These are phyloP conservation scores for Kwoniella newhampshirensis DNA, from an alignment of 768 basidiomycete species.

Conservation along the genomic window DNA sequence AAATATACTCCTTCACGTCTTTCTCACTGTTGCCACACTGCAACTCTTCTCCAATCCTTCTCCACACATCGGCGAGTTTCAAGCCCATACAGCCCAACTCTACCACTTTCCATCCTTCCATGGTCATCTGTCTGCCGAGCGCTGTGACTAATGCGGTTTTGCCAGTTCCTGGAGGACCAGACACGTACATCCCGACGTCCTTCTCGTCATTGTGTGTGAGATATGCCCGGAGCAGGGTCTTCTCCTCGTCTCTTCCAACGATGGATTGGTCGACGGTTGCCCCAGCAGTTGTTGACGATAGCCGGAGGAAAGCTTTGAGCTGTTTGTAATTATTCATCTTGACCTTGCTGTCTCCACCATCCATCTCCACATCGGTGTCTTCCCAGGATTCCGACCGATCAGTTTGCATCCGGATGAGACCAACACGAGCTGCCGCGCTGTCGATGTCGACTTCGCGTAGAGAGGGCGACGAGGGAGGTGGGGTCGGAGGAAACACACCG, in stretches of 20 bases:
- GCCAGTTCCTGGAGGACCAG: slow-evolving; percentile 89
- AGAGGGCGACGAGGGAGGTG: slow-evolving; percentile 35
- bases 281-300: slow-evolving; percentile 30
- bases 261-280: slow-evolving; percentile 25
- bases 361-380: slow-evolving; percentile 4
- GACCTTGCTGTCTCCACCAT: slow-evolving; percentile 11
- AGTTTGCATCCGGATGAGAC: slow-evolving; percentile 37
- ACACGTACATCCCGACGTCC: slow-evolving; percentile 64
- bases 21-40: slow-evolving; percentile 38
- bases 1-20: slow-evolving; percentile 21
- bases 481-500: slow-evolving; percentile 30
- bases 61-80: slow-evolving; percentile 47
- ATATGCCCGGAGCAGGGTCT: slow-evolving; percentile 34
- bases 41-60: slow-evolving; percentile 39
- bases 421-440: slow-evolving; percentile 26
- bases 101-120: slow-evolving; percentile 41
- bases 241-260: slow-evolving; percentile 50
- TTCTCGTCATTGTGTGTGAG: slow-evolving; percentile 21
- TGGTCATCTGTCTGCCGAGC: slow-evolving; percentile 32
- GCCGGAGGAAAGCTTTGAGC: slow-evolving; percentile 45
- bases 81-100: slow-evolving; percentile 53
- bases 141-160: slow-evolving; percentile 56
- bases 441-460: slow-evolving; percentile 24
- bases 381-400: slow-evolving; percentile 4
- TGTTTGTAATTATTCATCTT: slow-evolving; percentile 46